phyloP scores from a whole-genome alignment of 352 stramenopile species.

The Phytophthora crassamura region DNA sequence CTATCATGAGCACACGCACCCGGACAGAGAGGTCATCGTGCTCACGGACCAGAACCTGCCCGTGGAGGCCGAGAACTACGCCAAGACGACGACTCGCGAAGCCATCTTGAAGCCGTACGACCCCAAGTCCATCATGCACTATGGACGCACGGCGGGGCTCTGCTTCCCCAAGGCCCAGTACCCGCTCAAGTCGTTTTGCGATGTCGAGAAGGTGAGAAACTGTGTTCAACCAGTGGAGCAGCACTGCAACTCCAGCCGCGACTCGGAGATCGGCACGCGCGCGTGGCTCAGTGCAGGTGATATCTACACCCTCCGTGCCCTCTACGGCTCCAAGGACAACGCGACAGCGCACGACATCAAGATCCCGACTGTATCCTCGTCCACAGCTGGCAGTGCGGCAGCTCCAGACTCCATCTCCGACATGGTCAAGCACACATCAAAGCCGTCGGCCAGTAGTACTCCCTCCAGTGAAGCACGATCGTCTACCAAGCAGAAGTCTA shows the following conservation, averaged over 20 bases:
- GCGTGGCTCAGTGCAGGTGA: constrained; percentile 64
- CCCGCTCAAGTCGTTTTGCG: constrained; percentile 68
- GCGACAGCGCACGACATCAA: constrained; percentile 33
- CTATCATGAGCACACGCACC: constrained; percentile 80
- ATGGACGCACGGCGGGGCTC: constrained; percentile 61
- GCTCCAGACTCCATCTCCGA: constrained; percentile 27
- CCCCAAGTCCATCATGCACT: constrained; percentile 82
- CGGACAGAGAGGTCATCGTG: constrained; percentile 69
- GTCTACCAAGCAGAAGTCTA: constrained; percentile 3
- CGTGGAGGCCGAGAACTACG: constrained; percentile 73
- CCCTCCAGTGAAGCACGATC: constrained; percentile 16
- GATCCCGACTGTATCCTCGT: constrained; percentile 38
- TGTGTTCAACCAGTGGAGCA: constrained; percentile 70
- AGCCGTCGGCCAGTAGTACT: constrained; percentile 2
- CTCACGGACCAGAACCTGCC: constrained; percentile 68
- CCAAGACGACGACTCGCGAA: constrained; percentile 51
- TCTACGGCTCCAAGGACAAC: constrained; percentile 61
- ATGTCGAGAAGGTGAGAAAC: constrained; percentile 67
- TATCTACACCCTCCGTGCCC: constrained; percentile 62
- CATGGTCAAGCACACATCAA: constrained; percentile 23
- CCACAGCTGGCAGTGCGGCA: constrained; percentile 15
- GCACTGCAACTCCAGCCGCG: constrained; percentile 76
- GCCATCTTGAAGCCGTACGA: constrained; percentile 74
- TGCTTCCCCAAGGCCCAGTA: constrained; percentile 79
- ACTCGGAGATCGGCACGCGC: constrained; percentile 66